Conservation (phyloP, 2,329 filamentous ascomycete genomes). For the Sordariomycetes sp. region DNA sequence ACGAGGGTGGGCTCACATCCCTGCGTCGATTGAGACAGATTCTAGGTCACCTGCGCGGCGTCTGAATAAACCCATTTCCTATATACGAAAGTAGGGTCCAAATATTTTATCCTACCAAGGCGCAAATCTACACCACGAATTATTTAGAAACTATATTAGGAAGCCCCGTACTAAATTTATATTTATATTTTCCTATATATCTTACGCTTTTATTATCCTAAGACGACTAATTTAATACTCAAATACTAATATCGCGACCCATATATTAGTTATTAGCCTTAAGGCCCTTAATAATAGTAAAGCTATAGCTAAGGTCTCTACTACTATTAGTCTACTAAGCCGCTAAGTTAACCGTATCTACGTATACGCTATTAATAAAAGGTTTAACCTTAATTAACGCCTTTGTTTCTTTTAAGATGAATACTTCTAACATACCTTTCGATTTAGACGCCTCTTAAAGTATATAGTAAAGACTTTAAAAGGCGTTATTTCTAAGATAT, state of each 20-base stretch:
- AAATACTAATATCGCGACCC: background rate
- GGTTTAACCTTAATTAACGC: background rate
- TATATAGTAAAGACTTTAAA: too few species aligned
- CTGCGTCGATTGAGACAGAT: constrained; percentile 21
- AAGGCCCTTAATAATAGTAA: background rate
- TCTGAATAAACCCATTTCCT: constrained; percentile 5
- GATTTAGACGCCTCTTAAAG: too few species aligned
- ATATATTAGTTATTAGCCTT: constrained; percentile 2
- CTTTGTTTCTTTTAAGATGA: too few species aligned
- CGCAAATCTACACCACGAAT: too few species aligned
- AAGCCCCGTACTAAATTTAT: too few species aligned
- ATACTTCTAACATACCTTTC: too few species aligned
- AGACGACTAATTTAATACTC: background rate
- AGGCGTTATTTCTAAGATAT: too few species aligned
- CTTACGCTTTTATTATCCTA: background rate
- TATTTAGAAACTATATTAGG: too few species aligned
- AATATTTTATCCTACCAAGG: too few species aligned
- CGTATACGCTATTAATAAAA: background rate
- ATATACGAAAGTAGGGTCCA: too few species aligned
- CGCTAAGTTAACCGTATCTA: background rate
- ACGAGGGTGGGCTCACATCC: constrained; percentile 11
- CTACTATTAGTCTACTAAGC: background rate
- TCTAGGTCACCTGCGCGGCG: constrained; percentile 21
- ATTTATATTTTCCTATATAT: too few species aligned
- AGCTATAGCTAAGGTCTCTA: background rate